Percentiles rank a stretch among this genome's conserved stretches.
phyloP scores from a whole-genome alignment of 192 early-diverging fungal genomes.

The Diversispora eburnea region DNA sequence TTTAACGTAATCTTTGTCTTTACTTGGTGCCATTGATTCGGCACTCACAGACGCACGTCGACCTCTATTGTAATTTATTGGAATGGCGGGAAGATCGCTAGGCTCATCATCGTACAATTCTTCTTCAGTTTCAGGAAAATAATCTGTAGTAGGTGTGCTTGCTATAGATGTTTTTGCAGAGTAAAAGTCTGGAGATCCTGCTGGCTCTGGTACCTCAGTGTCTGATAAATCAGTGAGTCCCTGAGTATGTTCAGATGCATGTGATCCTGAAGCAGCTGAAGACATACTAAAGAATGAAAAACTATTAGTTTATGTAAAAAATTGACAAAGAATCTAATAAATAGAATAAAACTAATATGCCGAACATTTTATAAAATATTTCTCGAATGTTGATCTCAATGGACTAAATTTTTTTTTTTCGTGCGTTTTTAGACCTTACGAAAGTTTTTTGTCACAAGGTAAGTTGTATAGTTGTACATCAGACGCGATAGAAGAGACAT shows the following conservation, averaged over 20 bases:
- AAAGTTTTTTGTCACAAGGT: too few species aligned
- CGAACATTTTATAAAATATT: too few species aligned
- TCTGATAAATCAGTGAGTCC: conserved; percentile 2
- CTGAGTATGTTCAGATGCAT: conserved; percentile 2
- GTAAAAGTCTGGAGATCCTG: conserved; percentile 38
- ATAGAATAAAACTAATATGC: too few species aligned
- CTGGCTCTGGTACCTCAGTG: conserved; percentile 30
- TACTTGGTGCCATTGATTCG: conserved; percentile 92
- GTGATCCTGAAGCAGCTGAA: too few species aligned
- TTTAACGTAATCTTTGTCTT: conserved; percentile 76
- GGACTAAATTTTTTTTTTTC: too few species aligned
- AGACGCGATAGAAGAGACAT: too few species aligned
- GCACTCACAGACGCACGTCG: conserved; percentile 93
- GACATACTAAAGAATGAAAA: too few species aligned
- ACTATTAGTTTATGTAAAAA: too few species aligned
- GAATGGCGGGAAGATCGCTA: conserved; percentile 54
- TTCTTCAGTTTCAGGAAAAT: conserved; percentile 49
- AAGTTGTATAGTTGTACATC: too few species aligned
- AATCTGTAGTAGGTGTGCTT: conserved; percentile 48
- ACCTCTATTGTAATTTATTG: conserved; percentile 74
- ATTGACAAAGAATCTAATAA: too few species aligned
- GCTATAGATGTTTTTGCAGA: conserved; percentile 36
- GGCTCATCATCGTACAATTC: conserved; percentile 60
- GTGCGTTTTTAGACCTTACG: too few species aligned
- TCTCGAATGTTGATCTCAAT: too few species aligned